Percentiles rank a stretch among this genome's conserved stretches.
Conservation (phyloP, 1,284 basidiomycete species). For the Volvariella volvacea region DNA sequence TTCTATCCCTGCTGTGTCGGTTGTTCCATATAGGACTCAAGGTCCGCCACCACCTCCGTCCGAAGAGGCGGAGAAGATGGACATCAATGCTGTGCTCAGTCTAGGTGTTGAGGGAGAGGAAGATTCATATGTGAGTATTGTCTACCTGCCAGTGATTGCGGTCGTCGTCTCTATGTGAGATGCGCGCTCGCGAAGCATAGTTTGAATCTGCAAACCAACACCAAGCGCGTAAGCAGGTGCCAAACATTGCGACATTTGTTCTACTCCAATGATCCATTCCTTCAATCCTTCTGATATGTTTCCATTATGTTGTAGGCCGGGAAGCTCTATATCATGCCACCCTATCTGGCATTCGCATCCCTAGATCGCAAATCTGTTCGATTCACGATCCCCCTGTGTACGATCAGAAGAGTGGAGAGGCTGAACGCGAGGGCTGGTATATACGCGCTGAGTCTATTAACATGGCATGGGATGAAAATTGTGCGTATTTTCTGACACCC, state of each 20-base stretch:
- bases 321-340: slow-evolving; percentile 83
- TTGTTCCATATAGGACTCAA: slow-evolving; percentile 19
- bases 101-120: slow-evolving; percentile 83
- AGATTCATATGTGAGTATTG: slow-evolving; percentile 71
- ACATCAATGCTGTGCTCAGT: slow-evolving; percentile 87
- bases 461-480: slow-evolving; percentile 95
- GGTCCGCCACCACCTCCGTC: slow-evolving; percentile 15
- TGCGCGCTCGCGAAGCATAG: no score
- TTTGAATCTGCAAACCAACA: no score
- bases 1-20: slow-evolving; percentile 52
- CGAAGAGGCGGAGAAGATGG: slow-evolving; percentile 63
- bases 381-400: slow-evolving; percentile 89
- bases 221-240: no score
- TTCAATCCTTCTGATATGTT: neutral
- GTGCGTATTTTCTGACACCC: slow-evolving; percentile 40
- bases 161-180: neutral
- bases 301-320: slow-evolving; percentile 58
- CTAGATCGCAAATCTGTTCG: slow-evolving; percentile 89
- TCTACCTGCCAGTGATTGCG: neutral
- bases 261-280: no score
- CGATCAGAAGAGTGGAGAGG: slow-evolving; percentile 92
- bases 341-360: slow-evolving; percentile 89
- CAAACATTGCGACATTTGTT: no score
- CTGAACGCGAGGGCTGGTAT: slow-evolving; percentile 89
- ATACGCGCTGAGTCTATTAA: slow-evolving; percentile 89